Evolutionary conservation across 2,329 filamentous ascomycete species (phyloP).

Genomic region (Metarhizium humberi): DNA sequence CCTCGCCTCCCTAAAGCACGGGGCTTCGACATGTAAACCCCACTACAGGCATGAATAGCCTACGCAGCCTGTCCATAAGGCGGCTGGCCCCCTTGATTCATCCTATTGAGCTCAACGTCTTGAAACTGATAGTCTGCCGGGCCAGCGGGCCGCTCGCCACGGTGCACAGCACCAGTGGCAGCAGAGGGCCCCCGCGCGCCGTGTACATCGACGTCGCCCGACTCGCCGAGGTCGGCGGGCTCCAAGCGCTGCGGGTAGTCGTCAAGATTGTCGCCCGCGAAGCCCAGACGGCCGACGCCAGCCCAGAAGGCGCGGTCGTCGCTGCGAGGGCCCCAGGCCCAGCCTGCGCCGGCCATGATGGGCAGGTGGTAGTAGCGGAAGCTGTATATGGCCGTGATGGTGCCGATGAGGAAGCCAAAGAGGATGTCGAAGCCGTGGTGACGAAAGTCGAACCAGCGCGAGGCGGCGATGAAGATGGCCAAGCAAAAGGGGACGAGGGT

Average conservation of each 20-base stretch:
- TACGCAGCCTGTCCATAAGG: not conserved
- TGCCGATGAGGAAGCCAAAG: constrained; percentile 73
- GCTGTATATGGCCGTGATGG: constrained; percentile 58
- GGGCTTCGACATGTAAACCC: not conserved
- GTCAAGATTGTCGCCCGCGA: constrained; percentile 33
- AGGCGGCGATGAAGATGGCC: constrained; percentile 74
- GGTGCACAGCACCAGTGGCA: constrained; percentile 1
- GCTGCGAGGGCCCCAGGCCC: constrained; percentile 79
- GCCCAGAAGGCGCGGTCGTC: constrained; percentile 68
- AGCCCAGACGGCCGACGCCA: constrained; percentile 54
- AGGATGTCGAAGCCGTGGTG: constrained; percentile 92
- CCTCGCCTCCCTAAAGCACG: not conserved
- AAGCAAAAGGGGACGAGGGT: constrained; percentile 62
- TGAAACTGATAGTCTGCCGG: constrained; percentile 13
- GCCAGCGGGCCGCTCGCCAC: not conserved
- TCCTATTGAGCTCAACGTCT: constrained; percentile 21
- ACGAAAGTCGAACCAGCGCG: constrained; percentile 79
- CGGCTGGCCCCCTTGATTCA: constrained; percentile 7
- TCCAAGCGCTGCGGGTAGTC: constrained; percentile 13
- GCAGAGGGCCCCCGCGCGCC: not conserved
- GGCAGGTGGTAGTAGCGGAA: constrained; percentile 85
- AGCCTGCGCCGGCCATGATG: constrained; percentile 64
- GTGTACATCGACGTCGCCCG: constrained; percentile 14
- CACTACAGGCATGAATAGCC: not conserved
- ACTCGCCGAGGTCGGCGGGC: constrained; percentile 15